These are phyloP conservation scores for Flammula alnicola DNA, from an alignment of 1,284 basidiomycete species.

Conservation along the genomic window DNA sequence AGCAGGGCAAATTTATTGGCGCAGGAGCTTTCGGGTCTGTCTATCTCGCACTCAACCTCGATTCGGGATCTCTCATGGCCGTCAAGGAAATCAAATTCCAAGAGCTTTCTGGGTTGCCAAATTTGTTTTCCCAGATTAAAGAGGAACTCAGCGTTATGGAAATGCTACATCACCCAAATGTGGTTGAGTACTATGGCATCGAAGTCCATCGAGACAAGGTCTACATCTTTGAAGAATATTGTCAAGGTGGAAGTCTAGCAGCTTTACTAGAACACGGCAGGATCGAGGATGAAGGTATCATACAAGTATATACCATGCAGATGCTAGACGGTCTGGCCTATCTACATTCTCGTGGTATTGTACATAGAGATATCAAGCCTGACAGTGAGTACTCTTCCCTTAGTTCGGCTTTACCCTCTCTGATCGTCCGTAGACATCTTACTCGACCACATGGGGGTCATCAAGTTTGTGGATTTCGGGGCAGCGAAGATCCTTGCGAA, in stretches of 20 bases:
- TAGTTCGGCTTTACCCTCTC: constrained; percentile 19
- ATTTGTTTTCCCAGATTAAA: constrained; percentile 90
- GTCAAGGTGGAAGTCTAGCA: constrained; percentile 94
- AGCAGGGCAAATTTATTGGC: constrained; percentile 97
- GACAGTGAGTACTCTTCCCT: constrained; percentile 78
- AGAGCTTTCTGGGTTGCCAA: constrained; percentile 84
- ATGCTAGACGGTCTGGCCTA: constrained; percentile 96
- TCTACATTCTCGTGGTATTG: constrained; percentile 90
- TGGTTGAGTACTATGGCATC: constrained; percentile 99
- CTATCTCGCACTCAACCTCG: constrained; percentile 97
- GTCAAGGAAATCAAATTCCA: constrained; percentile 99
- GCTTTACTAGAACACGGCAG: constrained; percentile 91
- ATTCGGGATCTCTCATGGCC: constrained; percentile 97
- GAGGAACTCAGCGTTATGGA: constrained; percentile 99
- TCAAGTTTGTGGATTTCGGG: constrained; percentile 99
- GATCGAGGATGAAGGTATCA: constrained; percentile 96
- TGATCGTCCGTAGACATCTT: constrained; percentile 76
- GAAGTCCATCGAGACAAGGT: constrained; percentile 99
- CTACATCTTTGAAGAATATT: constrained; percentile 99
- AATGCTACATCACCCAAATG: constrained; percentile 96
- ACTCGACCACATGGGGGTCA: constrained; percentile 90
- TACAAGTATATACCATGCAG: constrained; percentile 96
- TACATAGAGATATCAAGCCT: constrained; percentile 98
- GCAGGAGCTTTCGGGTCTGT: constrained; percentile 97
- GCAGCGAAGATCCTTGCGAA: constrained; percentile 97